A percentile compares a stretch with the other conserved stretches of the same genome.
Evolutionary conservation across 352 stramenopile species (phyloP).

Genomic region (Thalassiosira ordinaria): DNA sequence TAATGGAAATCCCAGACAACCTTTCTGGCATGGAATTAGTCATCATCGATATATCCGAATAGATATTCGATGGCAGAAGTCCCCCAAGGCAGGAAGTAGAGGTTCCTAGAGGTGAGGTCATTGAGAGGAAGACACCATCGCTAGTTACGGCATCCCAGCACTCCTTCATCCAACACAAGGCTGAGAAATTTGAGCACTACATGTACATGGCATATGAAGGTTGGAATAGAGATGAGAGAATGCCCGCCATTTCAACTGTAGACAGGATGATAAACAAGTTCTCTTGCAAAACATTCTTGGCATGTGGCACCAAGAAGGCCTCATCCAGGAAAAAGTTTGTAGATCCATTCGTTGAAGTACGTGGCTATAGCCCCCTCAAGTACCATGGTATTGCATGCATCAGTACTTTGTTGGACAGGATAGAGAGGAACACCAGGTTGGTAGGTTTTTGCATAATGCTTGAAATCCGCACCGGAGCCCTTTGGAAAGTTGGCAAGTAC

Average conservation of each 20-base stretch:
- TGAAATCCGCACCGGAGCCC: background rate
- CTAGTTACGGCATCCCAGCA: too few relatives aligned
- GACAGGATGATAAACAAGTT: conserved; percentile 23
- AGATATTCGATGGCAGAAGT: too few relatives aligned
- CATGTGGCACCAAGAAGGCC: background rate
- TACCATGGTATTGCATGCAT: background rate
- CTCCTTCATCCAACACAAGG: too few relatives aligned
- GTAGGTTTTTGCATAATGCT: background rate
- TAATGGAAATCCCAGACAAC: too few relatives aligned
- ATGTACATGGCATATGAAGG: too few relatives aligned
- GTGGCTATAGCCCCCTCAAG: background rate
- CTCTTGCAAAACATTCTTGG: conserved; percentile 7
- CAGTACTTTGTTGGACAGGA: background rate
- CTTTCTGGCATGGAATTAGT: too few relatives aligned
- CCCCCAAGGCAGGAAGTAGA: too few relatives aligned
- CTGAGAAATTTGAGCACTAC: too few relatives aligned
- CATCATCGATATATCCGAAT: too few relatives aligned
- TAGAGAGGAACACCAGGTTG: background rate
- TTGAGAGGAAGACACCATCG: too few relatives aligned
- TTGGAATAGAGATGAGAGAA: too few relatives aligned
- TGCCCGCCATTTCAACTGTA: conserved; percentile 14
- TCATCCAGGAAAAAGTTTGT: background rate
- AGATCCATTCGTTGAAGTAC: background rate
- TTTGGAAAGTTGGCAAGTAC: background rate
- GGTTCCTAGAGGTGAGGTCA: too few relatives aligned